Evolutionary conservation across 257 asterid species (phyloP).

Genomic region (Solanum raphanifolium): DNA sequence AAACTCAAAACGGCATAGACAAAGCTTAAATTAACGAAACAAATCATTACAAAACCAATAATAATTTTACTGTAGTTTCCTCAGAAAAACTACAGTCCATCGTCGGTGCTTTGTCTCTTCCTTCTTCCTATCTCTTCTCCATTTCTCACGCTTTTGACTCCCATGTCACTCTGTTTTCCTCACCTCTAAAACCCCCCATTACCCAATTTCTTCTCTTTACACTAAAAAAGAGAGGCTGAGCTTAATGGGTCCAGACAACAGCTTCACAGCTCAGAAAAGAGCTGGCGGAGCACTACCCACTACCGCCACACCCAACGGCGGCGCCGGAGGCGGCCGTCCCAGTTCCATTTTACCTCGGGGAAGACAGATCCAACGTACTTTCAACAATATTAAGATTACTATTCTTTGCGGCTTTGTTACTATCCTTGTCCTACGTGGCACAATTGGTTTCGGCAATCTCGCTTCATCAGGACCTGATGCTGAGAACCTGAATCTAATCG

Average conservation of each 20-base stretch:
- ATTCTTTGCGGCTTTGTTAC: conserved; percentile 81
- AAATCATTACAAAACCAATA: not conserved
- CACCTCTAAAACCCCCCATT: not conserved
- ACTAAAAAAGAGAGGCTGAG: not conserved
- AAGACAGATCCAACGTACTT: conserved; percentile 62
- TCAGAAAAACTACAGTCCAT: not conserved
- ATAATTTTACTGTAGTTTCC: conserved; percentile 3
- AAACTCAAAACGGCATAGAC: not conserved
- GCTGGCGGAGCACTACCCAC: conserved; percentile 38
- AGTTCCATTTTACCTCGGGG: conserved; percentile 48
- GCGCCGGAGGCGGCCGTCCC: conserved; percentile 18
- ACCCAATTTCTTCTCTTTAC: not conserved
- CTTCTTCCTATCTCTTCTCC: conserved; percentile 10
- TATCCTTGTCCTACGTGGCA: conserved; percentile 78
- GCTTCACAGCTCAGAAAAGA: conserved; percentile 63
- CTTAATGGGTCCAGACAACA: conserved; percentile 52
- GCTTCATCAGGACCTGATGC: conserved; percentile 54
- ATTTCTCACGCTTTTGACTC: conserved; percentile 1
- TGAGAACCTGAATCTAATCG: conserved; percentile 44
- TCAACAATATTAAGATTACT: conserved; percentile 73
- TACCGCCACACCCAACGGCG: conserved; percentile 21
- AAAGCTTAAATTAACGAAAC: not conserved
- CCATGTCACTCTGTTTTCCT: not conserved
- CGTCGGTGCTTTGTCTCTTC: conserved; percentile 13
- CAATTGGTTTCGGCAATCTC: conserved; percentile 69